Percentiles rank a stretch among this genome's conserved stretches.
Conservation (phyloP, 2,329 filamentous ascomycete species). For the Talaromyces funiculosus region DNA sequence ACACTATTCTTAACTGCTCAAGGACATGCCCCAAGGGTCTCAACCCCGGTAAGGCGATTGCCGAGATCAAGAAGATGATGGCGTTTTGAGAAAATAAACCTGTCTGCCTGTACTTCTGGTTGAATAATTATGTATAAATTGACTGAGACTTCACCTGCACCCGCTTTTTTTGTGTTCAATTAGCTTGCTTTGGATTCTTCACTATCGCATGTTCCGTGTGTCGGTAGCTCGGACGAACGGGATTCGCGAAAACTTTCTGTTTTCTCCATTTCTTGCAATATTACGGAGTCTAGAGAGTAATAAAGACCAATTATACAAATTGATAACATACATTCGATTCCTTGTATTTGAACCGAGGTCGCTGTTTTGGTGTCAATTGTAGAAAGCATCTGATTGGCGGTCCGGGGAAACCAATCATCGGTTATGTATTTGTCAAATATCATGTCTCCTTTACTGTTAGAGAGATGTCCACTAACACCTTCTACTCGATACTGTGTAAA, state of each 20-base stretch:
- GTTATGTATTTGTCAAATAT: background rate
- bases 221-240: slow-evolving; percentile 1
- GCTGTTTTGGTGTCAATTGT: background rate
- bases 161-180: background rate
- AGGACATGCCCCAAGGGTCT: slow-evolving; percentile 96
- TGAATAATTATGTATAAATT: slow-evolving; percentile 6
- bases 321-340: background rate
- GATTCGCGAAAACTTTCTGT: background rate
- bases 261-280: background rate
- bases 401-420: background rate
- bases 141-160: background rate
- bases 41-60: slow-evolving; percentile 91
- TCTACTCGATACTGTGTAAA: too few relatives aligned
- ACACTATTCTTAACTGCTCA: slow-evolving; percentile 99
- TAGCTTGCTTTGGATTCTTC: background rate
- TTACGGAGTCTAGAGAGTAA: background rate
- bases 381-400: background rate
- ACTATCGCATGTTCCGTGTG: background rate
- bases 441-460: too few relatives aligned
- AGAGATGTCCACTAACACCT: too few relatives aligned
- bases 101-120: background rate
- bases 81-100: slow-evolving; percentile 36
- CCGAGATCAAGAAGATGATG: slow-evolving; percentile 98
- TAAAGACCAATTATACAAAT: background rate
- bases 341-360: background rate